Base-by-base conservation (phyloP, 768 basidiomycete genomes). In the Collybiopsis luxurians region DNA sequence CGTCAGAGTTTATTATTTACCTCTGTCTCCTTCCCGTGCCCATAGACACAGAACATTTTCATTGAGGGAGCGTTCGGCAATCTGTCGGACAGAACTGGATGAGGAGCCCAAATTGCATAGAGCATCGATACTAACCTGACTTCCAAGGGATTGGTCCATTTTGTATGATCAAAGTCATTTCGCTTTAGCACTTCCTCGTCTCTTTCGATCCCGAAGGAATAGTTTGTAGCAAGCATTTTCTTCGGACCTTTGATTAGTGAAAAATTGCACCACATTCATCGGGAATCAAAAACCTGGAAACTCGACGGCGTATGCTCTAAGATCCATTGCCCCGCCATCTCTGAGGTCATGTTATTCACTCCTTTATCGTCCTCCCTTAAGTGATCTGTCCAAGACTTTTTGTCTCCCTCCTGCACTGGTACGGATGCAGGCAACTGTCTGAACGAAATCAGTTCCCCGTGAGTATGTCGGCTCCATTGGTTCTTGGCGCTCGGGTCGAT, bases 11-110 rank as follows among this genome's bases (percentile, higher is more conserved):
- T n/a, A 28, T 7, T 34, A 23, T 55, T 39, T 56, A 85, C 90
- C 81, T 97, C 95, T 0, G 95, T 99, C 63, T 95, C 90, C 67
- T 98, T 98, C 19, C 96, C 96, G 62, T 92, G 88, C 0, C 96
- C 96, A 73, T 98, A 98, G 2, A 95, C 83, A 61, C 95, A 98
- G 69, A 87, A 90, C 27, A 96, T 86, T 66, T 88, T 92, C 86
- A 97, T 89, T 4, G 87, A 89, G 1, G 96, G 95, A 0, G 97
- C 97, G 46, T 85, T 71, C 1, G 96, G 96, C 17, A 99, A 75
- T 61, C 91, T 92, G 53, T 15, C 17, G 45, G 21, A 19, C 6
- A 54, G 9, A 43, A 47, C 36, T n/a, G 56, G 30, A 23, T 34
- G 2, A 24, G 38, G 49, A 34, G 43, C 42, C 19, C 26, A 23